phyloP scores from a whole-genome alignment of 306 rosid species.

The Senna siamea region DNA sequence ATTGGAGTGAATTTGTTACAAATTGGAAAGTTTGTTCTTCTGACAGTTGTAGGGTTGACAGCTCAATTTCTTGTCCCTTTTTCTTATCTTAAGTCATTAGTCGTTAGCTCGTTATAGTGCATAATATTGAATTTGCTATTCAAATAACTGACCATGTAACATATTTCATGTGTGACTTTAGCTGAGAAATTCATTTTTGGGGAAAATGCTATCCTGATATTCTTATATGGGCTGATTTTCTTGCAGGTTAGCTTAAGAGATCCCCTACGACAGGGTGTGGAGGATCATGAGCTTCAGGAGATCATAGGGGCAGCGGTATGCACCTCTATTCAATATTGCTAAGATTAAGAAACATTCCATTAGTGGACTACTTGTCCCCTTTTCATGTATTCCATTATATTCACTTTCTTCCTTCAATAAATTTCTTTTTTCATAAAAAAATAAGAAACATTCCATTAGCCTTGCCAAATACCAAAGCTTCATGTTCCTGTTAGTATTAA shows the following conservation, averaged over 20 bases:
- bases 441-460: neutral
- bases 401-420: too few relatives aligned
- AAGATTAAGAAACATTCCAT: conserved; percentile 14
- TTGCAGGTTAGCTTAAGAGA: conserved; percentile 91
- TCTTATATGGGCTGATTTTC: conserved; percentile 8
- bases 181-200: neutral
- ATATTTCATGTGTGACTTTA: conserved; percentile 12
- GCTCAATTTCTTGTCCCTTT: neutral
- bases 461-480: neutral
- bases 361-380: too few relatives aligned
- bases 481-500: neutral
- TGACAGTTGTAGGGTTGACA: neutral
- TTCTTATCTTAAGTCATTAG: neutral
- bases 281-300: conserved; percentile 71
- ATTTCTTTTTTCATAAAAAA: too few relatives aligned
- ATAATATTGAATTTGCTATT: neutral
- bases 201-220: neutral
- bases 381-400: too few relatives aligned
- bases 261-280: conserved; percentile 77
- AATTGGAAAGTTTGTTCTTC: conserved; percentile 4
- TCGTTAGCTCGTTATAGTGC: neutral
- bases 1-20: neutral
- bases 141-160: neutral
- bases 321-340: conserved; percentile 16
- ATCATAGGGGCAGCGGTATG: conserved; percentile 87